Percentiles rank a stretch among this genome's conserved stretches.
phyloP scores from a whole-genome alignment of 2,329 filamentous ascomycete genomes.

The Myriosclerotinia curreyana region DNA sequence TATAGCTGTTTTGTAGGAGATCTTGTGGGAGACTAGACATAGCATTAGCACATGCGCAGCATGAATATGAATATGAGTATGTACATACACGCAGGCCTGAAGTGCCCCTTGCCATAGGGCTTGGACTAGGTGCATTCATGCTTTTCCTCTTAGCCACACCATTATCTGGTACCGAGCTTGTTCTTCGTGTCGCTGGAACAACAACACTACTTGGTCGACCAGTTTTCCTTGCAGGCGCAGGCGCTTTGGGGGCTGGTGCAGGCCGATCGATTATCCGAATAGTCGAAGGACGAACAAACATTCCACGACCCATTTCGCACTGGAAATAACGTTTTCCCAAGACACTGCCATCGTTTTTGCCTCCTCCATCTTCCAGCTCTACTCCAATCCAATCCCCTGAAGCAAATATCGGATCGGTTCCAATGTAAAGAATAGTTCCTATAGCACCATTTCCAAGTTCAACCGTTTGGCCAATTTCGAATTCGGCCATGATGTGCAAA shows the following conservation, averaged over 20 bases:
- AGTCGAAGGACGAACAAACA: constrained; percentile 79
- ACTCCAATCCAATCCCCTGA: constrained; percentile 85
- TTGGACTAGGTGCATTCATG: constrained; percentile 69
- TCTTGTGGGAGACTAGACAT: constrained; percentile 66
- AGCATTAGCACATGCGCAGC: constrained; percentile 29
- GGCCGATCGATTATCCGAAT: constrained; percentile 57
- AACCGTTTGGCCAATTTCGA: constrained; percentile 51
- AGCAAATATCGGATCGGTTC: constrained; percentile 70
- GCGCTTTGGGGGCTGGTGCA: constrained; percentile 41
- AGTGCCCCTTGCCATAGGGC: constrained; percentile 60
- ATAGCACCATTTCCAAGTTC: constrained; percentile 74
- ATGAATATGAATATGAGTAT: constrained; percentile 2
- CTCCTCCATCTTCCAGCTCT: constrained; percentile 75
- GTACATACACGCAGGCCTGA: constrained; percentile 54
- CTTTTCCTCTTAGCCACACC: constrained; percentile 61
- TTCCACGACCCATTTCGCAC: constrained; percentile 70
- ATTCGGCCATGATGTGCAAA: constrained; percentile 51
- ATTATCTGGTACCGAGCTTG: constrained; percentile 50
- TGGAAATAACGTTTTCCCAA: constrained; percentile 86
- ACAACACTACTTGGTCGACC: constrained; percentile 47
- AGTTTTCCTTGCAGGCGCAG: constrained; percentile 39
- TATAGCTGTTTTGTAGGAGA: constrained; percentile 72
- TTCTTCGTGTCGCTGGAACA: constrained; percentile 41
- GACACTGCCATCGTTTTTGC: constrained; percentile 93
- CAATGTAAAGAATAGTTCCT: constrained; percentile 77